These are phyloP conservation scores for Lactarius sp. DNA, from an alignment of 768 basidiomycete species.

Conservation along the genomic window DNA sequence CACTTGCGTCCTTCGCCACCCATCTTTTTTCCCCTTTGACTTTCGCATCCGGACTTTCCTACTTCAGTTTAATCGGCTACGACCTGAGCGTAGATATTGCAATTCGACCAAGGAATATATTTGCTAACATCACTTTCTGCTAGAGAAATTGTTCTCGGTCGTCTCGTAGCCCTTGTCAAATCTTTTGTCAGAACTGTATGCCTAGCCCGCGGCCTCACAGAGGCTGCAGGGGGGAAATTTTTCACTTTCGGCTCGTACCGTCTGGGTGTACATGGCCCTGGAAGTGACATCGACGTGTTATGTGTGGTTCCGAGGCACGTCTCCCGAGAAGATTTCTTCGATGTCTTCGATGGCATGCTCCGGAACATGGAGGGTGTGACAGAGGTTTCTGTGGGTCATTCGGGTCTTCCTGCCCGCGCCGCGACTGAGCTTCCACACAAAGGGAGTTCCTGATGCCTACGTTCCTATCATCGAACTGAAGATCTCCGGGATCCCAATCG, in stretches of 20 bases:
- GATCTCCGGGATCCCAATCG: constrained; percentile 87
- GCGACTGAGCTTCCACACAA: constrained; percentile 7
- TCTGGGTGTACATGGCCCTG: constrained; percentile 93
- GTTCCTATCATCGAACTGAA: constrained; percentile 93
- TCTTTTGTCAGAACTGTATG: constrained; percentile 87
- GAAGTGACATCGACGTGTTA: constrained; percentile 96
- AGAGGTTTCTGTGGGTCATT: constrained; percentile 69
- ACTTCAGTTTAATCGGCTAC: background rate
- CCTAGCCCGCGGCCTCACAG: constrained; percentile 75
- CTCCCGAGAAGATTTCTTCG: constrained; percentile 93
- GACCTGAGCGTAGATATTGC: constrained; percentile 7
- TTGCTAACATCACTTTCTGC: constrained; percentile 18
- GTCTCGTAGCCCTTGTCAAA: constrained; percentile 84
- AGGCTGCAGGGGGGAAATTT: constrained; percentile 92
- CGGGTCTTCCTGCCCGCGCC: background rate
- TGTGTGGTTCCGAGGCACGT: constrained; percentile 97
- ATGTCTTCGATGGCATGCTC: constrained; percentile 85
- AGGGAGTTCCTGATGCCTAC: constrained; percentile 96
- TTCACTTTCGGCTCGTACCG: constrained; percentile 99
- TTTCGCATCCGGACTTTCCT: background rate
- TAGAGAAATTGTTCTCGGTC: constrained; percentile 92
- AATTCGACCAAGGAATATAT: constrained; percentile 6
- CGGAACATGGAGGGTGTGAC: constrained; percentile 74
- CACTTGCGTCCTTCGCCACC: background rate
- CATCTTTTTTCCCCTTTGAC: background rate